Evolutionary conservation across 345 rosid species (phyloP).

Genomic region (Camelina laxa): DNA sequence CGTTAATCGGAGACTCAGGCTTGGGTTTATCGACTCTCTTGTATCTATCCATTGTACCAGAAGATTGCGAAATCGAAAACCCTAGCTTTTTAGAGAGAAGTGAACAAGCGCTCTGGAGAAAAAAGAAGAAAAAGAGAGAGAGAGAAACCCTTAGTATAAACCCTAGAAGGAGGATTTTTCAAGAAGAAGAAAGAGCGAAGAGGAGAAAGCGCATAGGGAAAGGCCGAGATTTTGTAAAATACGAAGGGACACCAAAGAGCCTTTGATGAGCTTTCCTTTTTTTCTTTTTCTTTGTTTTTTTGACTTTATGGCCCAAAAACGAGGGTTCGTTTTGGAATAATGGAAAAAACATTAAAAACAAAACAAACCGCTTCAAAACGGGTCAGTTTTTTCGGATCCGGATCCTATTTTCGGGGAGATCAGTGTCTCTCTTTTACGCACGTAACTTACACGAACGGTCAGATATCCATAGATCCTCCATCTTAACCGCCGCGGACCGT

Average conservation of each 20-base stretch:
- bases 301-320: slow-evolving; percentile 33
- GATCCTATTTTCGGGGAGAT: slow-evolving; percentile 34
- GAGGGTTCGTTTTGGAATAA: background rate
- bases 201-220: slow-evolving; percentile 13
- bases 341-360: too few relatives aligned
- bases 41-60: slow-evolving; percentile 75
- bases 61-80: slow-evolving; percentile 22
- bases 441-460: background rate
- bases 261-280: slow-evolving; percentile 3
- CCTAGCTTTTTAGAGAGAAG: slow-evolving; percentile 38
- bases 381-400: slow-evolving; percentile 45
- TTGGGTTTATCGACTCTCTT: slow-evolving; percentile 81
- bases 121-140: slow-evolving; percentile 14
- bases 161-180: slow-evolving; percentile 42
- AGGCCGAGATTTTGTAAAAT: slow-evolving; percentile 12
- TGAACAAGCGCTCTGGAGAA: slow-evolving; percentile 1
- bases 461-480: background rate
- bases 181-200: slow-evolving; percentile 2
- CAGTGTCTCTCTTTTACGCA: background rate
- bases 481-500: slow-evolving; percentile 13
- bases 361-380: slow-evolving; percentile 33
- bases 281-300: background rate
- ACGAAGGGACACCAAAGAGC: slow-evolving; percentile 24
- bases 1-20: slow-evolving; percentile 70
- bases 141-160: slow-evolving; percentile 53